A percentile compares a stretch with the other conserved stretches of the same genome.
phyloP scores from a whole-genome alignment of 129 eudicot species.

The Oenanthe sinensis region DNA sequence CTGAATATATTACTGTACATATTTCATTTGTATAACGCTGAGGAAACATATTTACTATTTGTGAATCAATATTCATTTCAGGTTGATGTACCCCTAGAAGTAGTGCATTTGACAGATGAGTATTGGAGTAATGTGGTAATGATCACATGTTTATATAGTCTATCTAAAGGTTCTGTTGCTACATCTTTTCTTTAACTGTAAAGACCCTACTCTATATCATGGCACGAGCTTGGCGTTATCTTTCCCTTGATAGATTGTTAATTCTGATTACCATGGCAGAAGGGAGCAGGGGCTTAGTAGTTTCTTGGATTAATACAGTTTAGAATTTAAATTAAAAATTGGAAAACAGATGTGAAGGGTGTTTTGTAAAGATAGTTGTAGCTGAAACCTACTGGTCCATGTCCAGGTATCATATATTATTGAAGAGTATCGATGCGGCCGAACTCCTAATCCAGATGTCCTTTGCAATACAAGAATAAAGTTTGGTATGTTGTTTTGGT shows the following conservation, averaged over 20 bases:
- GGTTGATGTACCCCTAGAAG: conserved; percentile 89
- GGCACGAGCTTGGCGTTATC: not conserved
- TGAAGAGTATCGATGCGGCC: conserved; percentile 80
- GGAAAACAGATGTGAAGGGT: not conserved
- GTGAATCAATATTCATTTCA: conserved; percentile 29
- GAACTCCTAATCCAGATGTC: conserved; percentile 98
- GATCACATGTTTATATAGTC: not conserved
- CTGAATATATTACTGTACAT: not conserved
- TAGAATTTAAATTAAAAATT: not conserved
- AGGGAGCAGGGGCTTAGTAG: not conserved
- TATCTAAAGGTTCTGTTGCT: not conserved
- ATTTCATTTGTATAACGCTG: not conserved
- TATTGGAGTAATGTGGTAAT: conserved; percentile 93
- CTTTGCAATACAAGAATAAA: conserved; percentile 99
- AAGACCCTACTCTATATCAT: not conserved
- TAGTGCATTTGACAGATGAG: conserved; percentile 94
- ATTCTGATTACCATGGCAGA: not conserved
- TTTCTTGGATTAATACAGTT: not conserved
- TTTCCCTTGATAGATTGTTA: not conserved
- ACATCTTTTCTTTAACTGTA: not conserved
- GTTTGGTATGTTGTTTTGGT: conserved; percentile 56
- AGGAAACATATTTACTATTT: not conserved
- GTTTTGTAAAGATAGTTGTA: conserved; percentile 4
- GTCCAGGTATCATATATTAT: conserved; percentile 78
- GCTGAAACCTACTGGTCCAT: conserved; percentile 10